These are phyloP conservation scores for Boletus sensibilis DNA, from an alignment of 768 basidiomycete species.

Conservation along the genomic window DNA sequence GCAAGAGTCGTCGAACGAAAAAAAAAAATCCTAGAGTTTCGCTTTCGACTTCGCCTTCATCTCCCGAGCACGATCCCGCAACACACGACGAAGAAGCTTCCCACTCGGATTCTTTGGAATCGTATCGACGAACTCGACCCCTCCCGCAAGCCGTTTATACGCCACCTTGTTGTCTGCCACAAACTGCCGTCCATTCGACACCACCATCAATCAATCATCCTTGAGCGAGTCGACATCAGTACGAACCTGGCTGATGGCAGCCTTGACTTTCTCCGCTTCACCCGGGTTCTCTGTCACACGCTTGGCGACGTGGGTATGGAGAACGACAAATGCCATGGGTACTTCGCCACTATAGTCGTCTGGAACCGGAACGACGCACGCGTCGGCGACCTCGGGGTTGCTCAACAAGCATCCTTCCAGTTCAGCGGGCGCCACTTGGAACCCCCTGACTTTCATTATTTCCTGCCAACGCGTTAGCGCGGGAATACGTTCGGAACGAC, in stretches of 20 bases:
- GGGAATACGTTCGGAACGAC: background rate
- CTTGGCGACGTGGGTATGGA: constrained; percentile 41
- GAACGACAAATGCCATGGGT: constrained; percentile 66
- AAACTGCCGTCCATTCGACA: constrained; percentile 34
- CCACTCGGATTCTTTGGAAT: constrained; percentile 69
- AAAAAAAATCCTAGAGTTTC: constrained; percentile 17
- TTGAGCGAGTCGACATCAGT: background rate
- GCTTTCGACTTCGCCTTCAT: constrained; percentile 19
- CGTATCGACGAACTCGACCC: constrained; percentile 51
- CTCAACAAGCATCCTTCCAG: constrained; percentile 64
- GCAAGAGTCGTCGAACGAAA: background rate
- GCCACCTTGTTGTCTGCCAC: constrained; percentile 53
- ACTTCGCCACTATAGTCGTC: constrained; percentile 74
- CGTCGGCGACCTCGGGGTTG: constrained; percentile 57
- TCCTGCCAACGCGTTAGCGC: constrained; percentile 40
- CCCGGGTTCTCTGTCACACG: constrained; percentile 32
- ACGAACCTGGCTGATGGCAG: constrained; percentile 48
- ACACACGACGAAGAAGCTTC: constrained; percentile 49
- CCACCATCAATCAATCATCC: constrained; percentile 1
- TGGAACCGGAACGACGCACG: constrained; percentile 63
- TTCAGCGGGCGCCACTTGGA: constrained; percentile 75
- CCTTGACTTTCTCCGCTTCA: constrained; percentile 39
- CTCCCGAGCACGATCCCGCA: constrained; percentile 50
- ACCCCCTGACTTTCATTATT: constrained; percentile 67
- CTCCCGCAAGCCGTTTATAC: constrained; percentile 61